Conservation (phyloP, 768 basidiomycete genomes). For the Tricholomella constricta region DNA sequence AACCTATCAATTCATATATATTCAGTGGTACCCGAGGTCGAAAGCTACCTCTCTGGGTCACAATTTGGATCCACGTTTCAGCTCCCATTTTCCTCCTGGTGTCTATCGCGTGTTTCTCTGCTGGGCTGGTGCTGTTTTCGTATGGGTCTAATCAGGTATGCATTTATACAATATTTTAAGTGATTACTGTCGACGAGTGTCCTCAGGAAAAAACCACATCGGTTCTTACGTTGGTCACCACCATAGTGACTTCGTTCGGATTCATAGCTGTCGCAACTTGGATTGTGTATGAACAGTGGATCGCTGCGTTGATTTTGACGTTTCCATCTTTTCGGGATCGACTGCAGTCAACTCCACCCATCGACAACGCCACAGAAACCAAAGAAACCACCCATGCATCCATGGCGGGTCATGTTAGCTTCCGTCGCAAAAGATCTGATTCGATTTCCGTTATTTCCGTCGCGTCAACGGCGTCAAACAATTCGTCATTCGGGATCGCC, state of each 20-base stretch:
- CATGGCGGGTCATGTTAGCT: no score
- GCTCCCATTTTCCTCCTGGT: constrained; percentile 18
- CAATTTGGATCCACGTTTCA: constrained; percentile 19
- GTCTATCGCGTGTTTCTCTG: constrained; percentile 17
- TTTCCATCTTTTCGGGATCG: neutral
- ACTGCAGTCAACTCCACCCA: no score
- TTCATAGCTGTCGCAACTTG: constrained; percentile 8
- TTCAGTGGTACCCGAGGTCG: constrained; percentile 18
- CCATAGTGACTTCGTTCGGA: constrained; percentile 17
- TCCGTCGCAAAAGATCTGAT: no score
- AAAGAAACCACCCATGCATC: neutral
- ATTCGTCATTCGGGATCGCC: no score
- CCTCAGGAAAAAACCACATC: constrained; percentile 10
- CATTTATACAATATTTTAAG: no score
- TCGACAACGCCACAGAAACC: constrained; percentile 7
- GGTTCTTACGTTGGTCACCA: constrained; percentile 15
- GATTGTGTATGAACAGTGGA: constrained; percentile 19
- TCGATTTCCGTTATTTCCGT: no score
- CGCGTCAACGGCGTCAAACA: no score
- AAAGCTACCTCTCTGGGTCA: constrained; percentile 16
- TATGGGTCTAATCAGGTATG: constrained; percentile 15
- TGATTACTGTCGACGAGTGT: no score
- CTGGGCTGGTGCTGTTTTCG: constrained; percentile 17
- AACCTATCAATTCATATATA: no score
- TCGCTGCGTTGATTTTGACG: constrained; percentile 12